These are phyloP conservation scores for Diaporthe velutina DNA, from an alignment of 2,329 filamentous ascomycete genomes.

Conservation along the genomic window DNA sequence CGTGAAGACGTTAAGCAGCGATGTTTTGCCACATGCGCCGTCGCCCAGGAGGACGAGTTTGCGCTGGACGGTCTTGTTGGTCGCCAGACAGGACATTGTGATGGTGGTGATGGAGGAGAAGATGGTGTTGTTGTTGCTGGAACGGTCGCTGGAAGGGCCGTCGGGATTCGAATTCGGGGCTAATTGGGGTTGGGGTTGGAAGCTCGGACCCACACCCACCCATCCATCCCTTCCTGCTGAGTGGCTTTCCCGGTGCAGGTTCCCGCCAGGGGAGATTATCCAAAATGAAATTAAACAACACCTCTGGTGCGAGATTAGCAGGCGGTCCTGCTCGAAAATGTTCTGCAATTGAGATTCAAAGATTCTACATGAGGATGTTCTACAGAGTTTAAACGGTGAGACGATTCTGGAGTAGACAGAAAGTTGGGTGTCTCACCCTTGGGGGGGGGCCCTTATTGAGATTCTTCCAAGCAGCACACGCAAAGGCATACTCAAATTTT, in stretches of 20 bases:
- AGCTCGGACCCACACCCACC: constrained; percentile 18
- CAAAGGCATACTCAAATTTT: no score
- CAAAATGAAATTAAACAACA: constrained; percentile 10
- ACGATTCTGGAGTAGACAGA: neutral
- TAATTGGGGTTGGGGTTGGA: constrained; percentile 26
- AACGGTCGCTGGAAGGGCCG: neutral
- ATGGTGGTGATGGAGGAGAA: constrained; percentile 9
- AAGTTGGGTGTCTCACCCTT: neutral
- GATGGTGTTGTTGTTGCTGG: constrained; percentile 24
- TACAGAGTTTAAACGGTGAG: no score
- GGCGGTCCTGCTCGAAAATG: neutral
- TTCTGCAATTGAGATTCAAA: neutral
- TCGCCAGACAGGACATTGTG: constrained; percentile 30
- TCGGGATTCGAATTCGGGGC: constrained; percentile 27
- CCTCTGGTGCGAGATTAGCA: constrained; percentile 9
- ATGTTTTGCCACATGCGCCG: constrained; percentile 97
- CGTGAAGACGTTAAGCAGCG: constrained; percentile 96
- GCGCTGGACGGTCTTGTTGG: constrained; percentile 84
- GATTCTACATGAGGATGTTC: neutral
- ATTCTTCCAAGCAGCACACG: neutral
- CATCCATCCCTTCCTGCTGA: constrained; percentile 2
- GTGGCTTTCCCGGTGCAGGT: constrained; percentile 26
- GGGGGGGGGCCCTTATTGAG: neutral
- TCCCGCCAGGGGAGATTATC: constrained; percentile 21
- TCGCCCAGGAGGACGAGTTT: constrained; percentile 98